Percentiles rank a stretch among this genome's conserved stretches.
phyloP scores from a whole-genome alignment of 2,329 filamentous ascomycete genomes.

The Pseudocercospora musae region DNA sequence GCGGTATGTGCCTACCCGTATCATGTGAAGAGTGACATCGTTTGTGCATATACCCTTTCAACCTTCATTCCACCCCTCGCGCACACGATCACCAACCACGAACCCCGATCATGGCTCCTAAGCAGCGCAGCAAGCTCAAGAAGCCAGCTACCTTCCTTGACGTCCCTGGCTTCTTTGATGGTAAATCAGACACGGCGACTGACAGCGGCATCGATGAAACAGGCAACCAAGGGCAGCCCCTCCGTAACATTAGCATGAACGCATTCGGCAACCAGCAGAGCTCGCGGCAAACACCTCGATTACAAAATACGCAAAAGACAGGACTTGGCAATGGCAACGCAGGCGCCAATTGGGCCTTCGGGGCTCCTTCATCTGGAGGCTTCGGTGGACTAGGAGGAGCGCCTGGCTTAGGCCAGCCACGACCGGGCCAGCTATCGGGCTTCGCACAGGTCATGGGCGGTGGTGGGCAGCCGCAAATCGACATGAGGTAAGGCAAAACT shows the following conservation, averaged over 20 bases:
- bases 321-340: conserved; percentile 46
- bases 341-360: conserved; percentile 55
- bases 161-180: not conserved
- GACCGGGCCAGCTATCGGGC: conserved; percentile 32
- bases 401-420: conserved; percentile 9
- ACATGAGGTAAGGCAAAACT: conserved; percentile 35
- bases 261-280: conserved; percentile 44
- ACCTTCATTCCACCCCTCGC: not conserved
- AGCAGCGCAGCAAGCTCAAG: not conserved
- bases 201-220: conserved; percentile 17
- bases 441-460: conserved; percentile 38
- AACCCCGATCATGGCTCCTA: not conserved
- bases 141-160: not conserved
- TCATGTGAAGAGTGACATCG: not conserved
- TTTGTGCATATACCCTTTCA: not conserved
- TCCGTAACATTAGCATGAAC: conserved; percentile 52
- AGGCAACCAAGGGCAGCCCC: conserved; percentile 37
- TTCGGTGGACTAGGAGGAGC: conserved; percentile 23
- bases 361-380: conserved; percentile 52
- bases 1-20: conserved; percentile 8
- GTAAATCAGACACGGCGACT: conserved; percentile 8
- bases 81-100: not conserved
- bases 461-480: conserved; percentile 32
- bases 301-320: conserved; percentile 35
- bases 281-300: conserved; percentile 27